Conservation (phyloP, 2,329 filamentous ascomycete genomes). For the Phialemonium atrogriseum region DNA sequence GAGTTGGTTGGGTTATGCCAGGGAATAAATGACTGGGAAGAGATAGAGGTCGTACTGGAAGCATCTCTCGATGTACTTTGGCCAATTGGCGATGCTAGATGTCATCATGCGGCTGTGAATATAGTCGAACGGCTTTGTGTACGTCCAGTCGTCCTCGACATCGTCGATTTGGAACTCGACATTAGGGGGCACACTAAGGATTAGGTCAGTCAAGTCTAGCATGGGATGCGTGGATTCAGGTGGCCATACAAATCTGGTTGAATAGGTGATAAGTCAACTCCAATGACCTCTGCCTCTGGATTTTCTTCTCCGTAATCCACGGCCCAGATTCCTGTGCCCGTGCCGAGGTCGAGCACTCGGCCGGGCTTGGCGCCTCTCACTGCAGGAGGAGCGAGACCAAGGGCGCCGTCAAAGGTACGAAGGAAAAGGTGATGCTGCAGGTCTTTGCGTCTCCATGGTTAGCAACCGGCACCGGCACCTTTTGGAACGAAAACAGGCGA, state of each 20-base stretch:
- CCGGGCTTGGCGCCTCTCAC: constrained; percentile 1
- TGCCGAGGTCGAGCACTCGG: constrained; percentile 5
- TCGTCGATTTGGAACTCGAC: constrained; percentile 11
- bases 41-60: constrained; percentile 5
- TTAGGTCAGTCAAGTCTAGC: not conserved
- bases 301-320: constrained; percentile 8
- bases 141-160: constrained; percentile 10
- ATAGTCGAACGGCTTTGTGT: constrained; percentile 5
- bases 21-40: not conserved
- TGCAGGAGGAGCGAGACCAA: constrained; percentile 4
- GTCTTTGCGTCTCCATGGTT: constrained; percentile 4
- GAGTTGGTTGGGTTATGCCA: not conserved
- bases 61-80: not conserved
- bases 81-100: not conserved
- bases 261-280: constrained; percentile 5
- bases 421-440: constrained; percentile 7
- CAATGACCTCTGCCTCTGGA: constrained; percentile 1
- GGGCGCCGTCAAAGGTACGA: constrained; percentile 3
- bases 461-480: not conserved
- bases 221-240: not conserved
- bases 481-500: not conserved
- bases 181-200: constrained; percentile 9
- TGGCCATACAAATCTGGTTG: constrained; percentile 6
- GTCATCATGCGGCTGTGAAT: not conserved
- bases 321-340: constrained; percentile 6